phyloP scores from a whole-genome alignment of 1,284 basidiomycete genomes.

The Microbotryum violaceum region DNA sequence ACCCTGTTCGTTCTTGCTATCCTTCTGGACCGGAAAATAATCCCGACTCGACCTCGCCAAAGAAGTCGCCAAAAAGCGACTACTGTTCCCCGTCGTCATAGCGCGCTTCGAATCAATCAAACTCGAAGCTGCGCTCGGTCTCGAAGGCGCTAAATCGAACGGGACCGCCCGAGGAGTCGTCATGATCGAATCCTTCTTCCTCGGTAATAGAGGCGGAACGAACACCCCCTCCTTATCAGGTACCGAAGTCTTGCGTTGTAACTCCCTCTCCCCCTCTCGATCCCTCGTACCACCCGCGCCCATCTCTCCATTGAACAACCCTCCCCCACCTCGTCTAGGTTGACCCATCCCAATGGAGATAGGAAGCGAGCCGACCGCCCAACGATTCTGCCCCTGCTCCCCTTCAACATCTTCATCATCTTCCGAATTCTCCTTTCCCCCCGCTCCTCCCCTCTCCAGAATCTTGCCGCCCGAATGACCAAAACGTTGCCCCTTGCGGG shows the following conservation, averaged over 20 bases:
- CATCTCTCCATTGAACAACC: neutral
- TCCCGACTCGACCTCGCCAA: neutral
- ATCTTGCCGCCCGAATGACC: neutral
- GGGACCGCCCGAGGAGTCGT: too few relatives aligned
- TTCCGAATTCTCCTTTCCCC: neutral
- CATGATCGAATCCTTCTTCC: neutral
- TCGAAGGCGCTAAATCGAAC: too few relatives aligned
- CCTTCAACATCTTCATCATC: neutral
- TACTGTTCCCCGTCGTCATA: neutral
- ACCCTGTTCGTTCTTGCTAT: too few relatives aligned
- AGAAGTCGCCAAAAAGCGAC: slow-evolving; percentile 3
- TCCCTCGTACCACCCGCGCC: neutral
- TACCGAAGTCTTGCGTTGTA: slow-evolving; percentile 3
- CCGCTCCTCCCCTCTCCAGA: neutral
- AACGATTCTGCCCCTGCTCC: neutral
- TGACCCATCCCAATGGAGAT: slow-evolving; percentile 23
- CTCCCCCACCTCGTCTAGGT: neutral
- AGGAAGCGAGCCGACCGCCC: slow-evolving; percentile 21
- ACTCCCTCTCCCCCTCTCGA: slow-evolving; percentile 9
- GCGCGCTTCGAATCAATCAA: neutral
- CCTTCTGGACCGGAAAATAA: too few relatives aligned
- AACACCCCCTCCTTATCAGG: neutral
- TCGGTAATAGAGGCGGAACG: neutral
- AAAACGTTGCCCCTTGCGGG: neutral
- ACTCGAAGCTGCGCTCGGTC: neutral